A percentile compares a stretch with the other conserved stretches of the same genome.
These are phyloP conservation scores for Chaetomium strumarium DNA, from an alignment of 2,329 filamentous ascomycete genomes.

Conservation along the genomic window DNA sequence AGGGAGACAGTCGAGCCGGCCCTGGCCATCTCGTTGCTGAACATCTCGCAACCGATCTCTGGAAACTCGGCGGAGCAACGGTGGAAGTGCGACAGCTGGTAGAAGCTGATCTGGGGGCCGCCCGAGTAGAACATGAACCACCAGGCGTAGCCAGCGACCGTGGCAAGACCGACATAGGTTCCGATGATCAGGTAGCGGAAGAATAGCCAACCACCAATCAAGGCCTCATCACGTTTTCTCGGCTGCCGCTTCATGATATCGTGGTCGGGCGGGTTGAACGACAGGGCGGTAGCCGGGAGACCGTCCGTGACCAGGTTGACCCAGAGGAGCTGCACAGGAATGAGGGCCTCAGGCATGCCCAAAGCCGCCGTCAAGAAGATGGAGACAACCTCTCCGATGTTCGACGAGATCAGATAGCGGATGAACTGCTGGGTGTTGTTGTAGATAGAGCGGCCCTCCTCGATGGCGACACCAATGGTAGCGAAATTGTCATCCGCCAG, in stretches of 20 bases:
- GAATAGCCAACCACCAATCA: conserved; percentile 94
- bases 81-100: conserved; percentile 88
- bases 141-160: conserved; percentile 97
- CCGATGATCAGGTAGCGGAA: conserved; percentile 97
- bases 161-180: conserved; percentile 88
- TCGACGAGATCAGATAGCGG: conserved; percentile 96
- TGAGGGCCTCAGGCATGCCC: conserved; percentile 95
- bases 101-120: conserved; percentile 87
- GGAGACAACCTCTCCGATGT: conserved; percentile 97
- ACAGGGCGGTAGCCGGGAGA: conserved; percentile 89
- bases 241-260: conserved; percentile 95
- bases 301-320: conserved; percentile 98
- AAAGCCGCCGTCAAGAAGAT: conserved; percentile 96
- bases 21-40: conserved; percentile 77
- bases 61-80: conserved; percentile 80
- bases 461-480: conserved; percentile 91
- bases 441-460: conserved; percentile 97
- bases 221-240: conserved; percentile 83
- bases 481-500: conserved; percentile 98
- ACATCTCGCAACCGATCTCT: conserved; percentile 89
- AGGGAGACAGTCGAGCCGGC: conserved; percentile 89
- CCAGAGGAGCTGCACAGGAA: conserved; percentile 96
- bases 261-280: conserved; percentile 97
- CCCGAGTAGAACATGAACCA: conserved; percentile 96
- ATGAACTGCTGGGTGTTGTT: conserved; percentile 99